A percentile compares a stretch with the other conserved stretches of the same genome.
phyloP scores from a whole-genome alignment of 768 basidiomycete species.

The Lyophyllum shimeji region DNA sequence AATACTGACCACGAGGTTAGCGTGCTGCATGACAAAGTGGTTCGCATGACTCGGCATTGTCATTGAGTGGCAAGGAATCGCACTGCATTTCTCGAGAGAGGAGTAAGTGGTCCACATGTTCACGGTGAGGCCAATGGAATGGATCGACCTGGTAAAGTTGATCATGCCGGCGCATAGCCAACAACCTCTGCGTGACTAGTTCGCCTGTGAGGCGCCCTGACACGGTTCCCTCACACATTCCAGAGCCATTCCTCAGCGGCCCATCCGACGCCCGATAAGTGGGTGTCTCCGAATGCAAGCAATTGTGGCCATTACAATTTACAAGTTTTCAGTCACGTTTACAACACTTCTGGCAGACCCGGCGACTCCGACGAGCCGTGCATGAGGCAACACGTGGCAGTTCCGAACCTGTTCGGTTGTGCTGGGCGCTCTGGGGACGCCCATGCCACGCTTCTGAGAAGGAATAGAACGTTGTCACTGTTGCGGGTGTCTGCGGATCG shows the following conservation, averaged over 20 bases:
- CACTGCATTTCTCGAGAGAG: constrained; percentile 24
- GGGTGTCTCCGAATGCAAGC: constrained; percentile 62
- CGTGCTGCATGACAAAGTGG: neutral
- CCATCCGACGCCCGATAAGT: constrained; percentile 75
- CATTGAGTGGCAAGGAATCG: neutral
- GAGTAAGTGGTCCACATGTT: constrained; percentile 45
- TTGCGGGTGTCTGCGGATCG: constrained; percentile 15
- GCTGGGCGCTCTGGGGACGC: no score
- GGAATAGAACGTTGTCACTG: constrained; percentile 31
- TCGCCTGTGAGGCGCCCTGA: constrained; percentile 22
- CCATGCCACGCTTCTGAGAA: no score
- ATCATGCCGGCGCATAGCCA: neutral
- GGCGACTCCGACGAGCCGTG: constrained; percentile 69
- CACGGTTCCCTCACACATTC: constrained; percentile 59
- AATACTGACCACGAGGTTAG: constrained; percentile 3
- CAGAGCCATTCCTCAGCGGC: constrained; percentile 68
- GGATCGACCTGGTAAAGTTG: no score
- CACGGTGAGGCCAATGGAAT: neutral
- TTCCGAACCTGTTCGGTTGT: constrained; percentile 63
- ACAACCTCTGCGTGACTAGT: neutral
- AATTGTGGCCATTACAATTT: no score
- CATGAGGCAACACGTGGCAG: constrained; percentile 64
- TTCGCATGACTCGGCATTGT: neutral
- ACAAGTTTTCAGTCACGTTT: constrained; percentile 68
- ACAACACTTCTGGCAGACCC: no score